phyloP scores from a whole-genome alignment of 805 yeast species.

The Ogataea methanolica region DNA sequence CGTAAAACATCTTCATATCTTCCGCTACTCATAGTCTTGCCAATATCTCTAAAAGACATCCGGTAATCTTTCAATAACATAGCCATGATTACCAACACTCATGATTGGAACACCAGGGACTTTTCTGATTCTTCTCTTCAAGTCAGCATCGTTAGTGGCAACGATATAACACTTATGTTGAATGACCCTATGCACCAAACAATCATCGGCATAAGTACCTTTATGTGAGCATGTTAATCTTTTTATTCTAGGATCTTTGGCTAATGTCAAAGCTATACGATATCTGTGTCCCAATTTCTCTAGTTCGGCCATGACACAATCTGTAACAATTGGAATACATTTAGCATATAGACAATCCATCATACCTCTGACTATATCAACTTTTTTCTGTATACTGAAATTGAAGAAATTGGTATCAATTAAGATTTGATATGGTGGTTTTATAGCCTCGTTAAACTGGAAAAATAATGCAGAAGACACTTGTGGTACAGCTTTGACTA shows the following conservation, averaged over 20 bases:
- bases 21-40: no score
- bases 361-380: slow-evolving; percentile 92
- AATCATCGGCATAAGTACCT: slow-evolving; percentile 98
- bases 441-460: slow-evolving; percentile 88
- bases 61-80: slow-evolving; percentile 91
- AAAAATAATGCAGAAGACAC: slow-evolving; percentile 94
- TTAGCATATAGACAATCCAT: slow-evolving; percentile 95
- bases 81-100: slow-evolving; percentile 93
- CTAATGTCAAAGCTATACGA: slow-evolving; percentile 86
- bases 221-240: slow-evolving; percentile 86
- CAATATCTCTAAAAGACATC: slow-evolving; percentile 60
- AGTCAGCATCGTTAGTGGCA: slow-evolving; percentile 96
- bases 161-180: slow-evolving; percentile 97
- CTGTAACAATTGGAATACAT: slow-evolving; percentile 93
- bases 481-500: slow-evolving; percentile 76
- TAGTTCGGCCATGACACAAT: slow-evolving; percentile 96
- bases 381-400: slow-evolving; percentile 92
- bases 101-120: slow-evolving; percentile 96
- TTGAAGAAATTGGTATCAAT: slow-evolving; percentile 97
- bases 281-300: slow-evolving; percentile 94
- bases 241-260: slow-evolving; percentile 88
- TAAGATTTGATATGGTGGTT: slow-evolving; percentile 96
- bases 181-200: slow-evolving; percentile 85
- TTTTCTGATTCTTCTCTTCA: slow-evolving; percentile 89
- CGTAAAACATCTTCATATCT: no score